Percentiles rank a stretch among this genome's conserved stretches.
These are phyloP conservation scores for Phallus indusiatus DNA, from an alignment of 768 basidiomycete species.

Conservation along the genomic window DNA sequence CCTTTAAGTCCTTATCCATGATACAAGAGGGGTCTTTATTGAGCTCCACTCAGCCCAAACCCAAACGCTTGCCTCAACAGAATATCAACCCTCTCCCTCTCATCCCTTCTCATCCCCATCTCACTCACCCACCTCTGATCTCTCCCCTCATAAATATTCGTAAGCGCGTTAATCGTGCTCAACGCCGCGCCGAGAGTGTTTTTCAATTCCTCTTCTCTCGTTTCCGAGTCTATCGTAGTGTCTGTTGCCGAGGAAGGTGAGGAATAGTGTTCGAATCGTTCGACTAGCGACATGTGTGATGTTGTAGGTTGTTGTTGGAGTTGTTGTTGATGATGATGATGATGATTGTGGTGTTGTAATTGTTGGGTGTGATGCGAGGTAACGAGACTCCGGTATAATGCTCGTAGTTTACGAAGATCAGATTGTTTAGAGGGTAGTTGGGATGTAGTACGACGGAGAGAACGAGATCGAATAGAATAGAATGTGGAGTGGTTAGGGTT, in stretches of 20 bases:
- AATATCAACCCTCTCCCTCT: slow-evolving; percentile 57
- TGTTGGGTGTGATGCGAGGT: slow-evolving; percentile 34
- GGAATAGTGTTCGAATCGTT: slow-evolving; percentile 7
- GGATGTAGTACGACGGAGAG: slow-evolving; percentile 40
- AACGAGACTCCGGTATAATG: slow-evolving; percentile 52
- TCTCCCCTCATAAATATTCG: slow-evolving; percentile 56
- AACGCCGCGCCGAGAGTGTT: slow-evolving; percentile 60
- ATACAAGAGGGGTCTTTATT: no score
- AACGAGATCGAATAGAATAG: slow-evolving; percentile 47
- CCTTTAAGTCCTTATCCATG: no score
- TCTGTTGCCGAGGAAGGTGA: slow-evolving; percentile 3
- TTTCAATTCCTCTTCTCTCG: slow-evolving; percentile 50
- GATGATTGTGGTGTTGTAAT: slow-evolving; percentile 33
- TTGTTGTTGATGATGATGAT: slow-evolving; percentile 43
- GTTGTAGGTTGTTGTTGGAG: slow-evolving; percentile 26
- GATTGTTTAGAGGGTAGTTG: slow-evolving; percentile 11
- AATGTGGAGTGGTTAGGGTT: slow-evolving; percentile 20
- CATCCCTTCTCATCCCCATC: slow-evolving; percentile 53
- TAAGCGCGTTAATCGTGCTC: slow-evolving; percentile 53
- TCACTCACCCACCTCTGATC: slow-evolving; percentile 65
- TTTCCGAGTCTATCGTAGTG: not conserved
- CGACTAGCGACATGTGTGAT: slow-evolving; percentile 2
- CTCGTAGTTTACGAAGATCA: slow-evolving; percentile 42
- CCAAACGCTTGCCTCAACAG: slow-evolving; percentile 56
- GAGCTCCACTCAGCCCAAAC: slow-evolving; percentile 21